A percentile compares a stretch with the other conserved stretches of the same genome.
phyloP scores from a whole-genome alignment of 352 stramenopile species.

The Phytophthora podocarpi region DNA sequence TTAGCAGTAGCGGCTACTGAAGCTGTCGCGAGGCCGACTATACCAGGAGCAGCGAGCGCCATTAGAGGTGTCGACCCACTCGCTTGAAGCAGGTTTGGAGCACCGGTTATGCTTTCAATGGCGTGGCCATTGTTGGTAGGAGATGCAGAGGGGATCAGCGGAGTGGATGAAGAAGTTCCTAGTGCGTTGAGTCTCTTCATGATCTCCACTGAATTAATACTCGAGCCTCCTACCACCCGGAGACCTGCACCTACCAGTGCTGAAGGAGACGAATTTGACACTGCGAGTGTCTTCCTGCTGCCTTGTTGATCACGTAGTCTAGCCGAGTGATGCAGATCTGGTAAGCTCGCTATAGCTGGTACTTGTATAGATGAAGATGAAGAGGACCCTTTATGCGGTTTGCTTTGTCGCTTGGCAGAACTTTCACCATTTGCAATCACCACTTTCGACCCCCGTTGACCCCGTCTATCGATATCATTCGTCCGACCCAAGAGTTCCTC shows the following conservation, averaged over 20 bases:
- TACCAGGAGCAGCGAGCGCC: background rate
- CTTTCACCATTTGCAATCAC: background rate
- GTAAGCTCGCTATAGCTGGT: constrained; percentile 40
- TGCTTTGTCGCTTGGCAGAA: background rate
- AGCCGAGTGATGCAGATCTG: constrained; percentile 34
- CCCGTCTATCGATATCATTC: no score
- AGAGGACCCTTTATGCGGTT: constrained; percentile 14
- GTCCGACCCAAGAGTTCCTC: background rate
- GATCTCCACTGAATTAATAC: constrained; percentile 51
- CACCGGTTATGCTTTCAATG: background rate
- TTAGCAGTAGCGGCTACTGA: background rate
- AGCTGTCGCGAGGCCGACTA: background rate
- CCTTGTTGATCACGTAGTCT: constrained; percentile 7
- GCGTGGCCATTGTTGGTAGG: constrained; percentile 9
- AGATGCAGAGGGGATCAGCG: constrained; percentile 19
- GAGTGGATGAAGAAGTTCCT: constrained; percentile 48
- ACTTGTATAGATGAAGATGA: no score
- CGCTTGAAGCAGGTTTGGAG: background rate
- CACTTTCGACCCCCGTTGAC: constrained; percentile 9
- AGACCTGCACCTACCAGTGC: constrained; percentile 7
- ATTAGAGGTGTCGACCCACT: background rate
- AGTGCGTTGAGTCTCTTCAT: constrained; percentile 61
- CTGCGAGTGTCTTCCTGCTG: background rate
- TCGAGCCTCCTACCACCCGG: constrained; percentile 3
- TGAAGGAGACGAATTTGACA: constrained; percentile 8